Evolutionary conservation across 345 rosid species (phyloP).

Genomic region (Aquilaria yunnanensis): DNA sequence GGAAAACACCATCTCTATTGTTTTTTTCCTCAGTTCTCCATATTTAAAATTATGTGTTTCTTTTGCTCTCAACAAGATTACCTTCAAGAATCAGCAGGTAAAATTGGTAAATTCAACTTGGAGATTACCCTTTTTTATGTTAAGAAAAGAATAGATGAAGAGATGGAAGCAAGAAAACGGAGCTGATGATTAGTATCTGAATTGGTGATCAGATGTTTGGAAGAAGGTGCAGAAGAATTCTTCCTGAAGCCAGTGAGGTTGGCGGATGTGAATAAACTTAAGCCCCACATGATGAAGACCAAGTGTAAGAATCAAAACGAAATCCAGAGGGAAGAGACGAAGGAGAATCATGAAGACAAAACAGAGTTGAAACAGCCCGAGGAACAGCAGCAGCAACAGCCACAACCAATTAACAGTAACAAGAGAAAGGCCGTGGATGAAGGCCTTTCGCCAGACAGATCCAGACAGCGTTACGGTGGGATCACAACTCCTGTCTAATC

Average conservation of each 20-base stretch:
- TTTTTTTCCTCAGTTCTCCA: no score
- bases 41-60: no score
- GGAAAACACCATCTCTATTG: no score
- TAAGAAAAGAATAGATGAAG: not conserved
- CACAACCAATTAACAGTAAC: slow-evolving; percentile 17
- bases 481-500: slow-evolving; percentile 29
- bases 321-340: slow-evolving; percentile 12
- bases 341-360: slow-evolving; percentile 15
- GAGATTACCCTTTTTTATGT: not conserved
- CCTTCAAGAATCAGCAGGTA: slow-evolving; percentile 65
- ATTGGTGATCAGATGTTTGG: slow-evolving; percentile 41
- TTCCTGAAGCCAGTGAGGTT: slow-evolving; percentile 55
- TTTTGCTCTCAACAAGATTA: no score
- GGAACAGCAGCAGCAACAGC: slow-evolving; percentile 3
- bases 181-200: not conserved
- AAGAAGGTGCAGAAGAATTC: slow-evolving; percentile 76
- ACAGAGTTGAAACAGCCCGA: slow-evolving; percentile 11
- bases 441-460: slow-evolving; percentile 43
- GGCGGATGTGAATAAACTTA: slow-evolving; percentile 52
- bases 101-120: slow-evolving; percentile 1
- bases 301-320: slow-evolving; percentile 24
- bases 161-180: not conserved
- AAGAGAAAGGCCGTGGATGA: slow-evolving; percentile 63
- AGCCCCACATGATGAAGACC: slow-evolving; percentile 46
- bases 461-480: slow-evolving; percentile 41